Evolutionary conservation across 768 basidiomycete genomes (phyloP).

Genomic region (Suillus sp.): DNA sequence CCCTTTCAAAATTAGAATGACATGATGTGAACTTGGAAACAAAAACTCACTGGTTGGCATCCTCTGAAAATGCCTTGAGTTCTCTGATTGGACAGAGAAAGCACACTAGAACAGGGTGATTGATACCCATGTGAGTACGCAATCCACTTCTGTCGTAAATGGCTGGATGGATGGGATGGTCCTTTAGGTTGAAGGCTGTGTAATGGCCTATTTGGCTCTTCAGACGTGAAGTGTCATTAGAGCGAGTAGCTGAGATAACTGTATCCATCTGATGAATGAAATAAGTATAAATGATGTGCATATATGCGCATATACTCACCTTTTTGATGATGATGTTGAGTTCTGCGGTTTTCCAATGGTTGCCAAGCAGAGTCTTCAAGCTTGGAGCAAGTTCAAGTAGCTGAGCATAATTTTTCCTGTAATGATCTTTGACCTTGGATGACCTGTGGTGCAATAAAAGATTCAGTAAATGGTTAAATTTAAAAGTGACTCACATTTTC

Average conservation of each 20-base stretch:
- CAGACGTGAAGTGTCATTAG: not conserved
- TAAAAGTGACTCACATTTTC: not conserved
- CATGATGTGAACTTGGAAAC: no score
- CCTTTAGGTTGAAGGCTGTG: not conserved
- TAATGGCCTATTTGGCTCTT: conserved; percentile 4
- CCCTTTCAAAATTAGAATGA: no score
- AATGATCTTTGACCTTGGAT: not conserved
- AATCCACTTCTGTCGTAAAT: no score
- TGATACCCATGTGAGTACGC: no score
- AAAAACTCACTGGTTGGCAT: no score
- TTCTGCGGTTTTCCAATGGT: not conserved
- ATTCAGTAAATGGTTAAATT: not conserved
- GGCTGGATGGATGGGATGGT: no score
- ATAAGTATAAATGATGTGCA: not conserved
- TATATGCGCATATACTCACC: conserved; percentile 8
- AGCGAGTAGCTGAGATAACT: not conserved
- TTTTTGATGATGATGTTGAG: not conserved
- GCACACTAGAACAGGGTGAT: no score
- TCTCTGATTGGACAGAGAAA: no score
- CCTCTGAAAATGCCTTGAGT: no score
- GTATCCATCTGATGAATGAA: not conserved
- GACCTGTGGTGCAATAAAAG: not conserved
- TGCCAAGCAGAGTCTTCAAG: not conserved
- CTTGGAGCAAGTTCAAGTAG: not conserved
- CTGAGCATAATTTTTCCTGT: not conserved